Evolutionary conservation across 106 monocot species (phyloP), one percentile per base, ranked within the genome.

Genomic region (Agapanthus africanus): DNA sequence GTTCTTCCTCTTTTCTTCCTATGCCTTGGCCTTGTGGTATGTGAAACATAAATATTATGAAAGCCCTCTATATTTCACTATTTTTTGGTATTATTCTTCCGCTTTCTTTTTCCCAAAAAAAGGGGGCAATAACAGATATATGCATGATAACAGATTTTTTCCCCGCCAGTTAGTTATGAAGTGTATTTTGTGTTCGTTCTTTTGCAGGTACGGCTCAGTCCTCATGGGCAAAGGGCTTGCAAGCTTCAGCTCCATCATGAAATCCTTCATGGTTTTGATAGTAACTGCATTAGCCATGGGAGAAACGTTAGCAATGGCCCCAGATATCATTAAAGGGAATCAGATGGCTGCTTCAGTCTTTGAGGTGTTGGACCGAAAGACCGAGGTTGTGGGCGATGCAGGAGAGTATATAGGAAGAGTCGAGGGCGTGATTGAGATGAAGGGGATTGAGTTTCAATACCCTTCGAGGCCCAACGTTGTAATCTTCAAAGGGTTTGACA

Each of bases 271-370:
- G 97, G 92, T 99, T 26, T 64, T 92, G 47, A 99, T 99, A 26
- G 92, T 99, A 61, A 92, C 92, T 7, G 92, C 97, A 41, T 40
- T 99, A 39, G 89, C 87, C 59, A 99, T 99, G 97, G 92, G 97
- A 21, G 97, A 92, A 73, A 99, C 91, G 35, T 40, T 88, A 13
- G 91, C 86, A 4, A 47, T 91, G 59, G 81, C 85, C 10, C 89
- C 89, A 0, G 89, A 90, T 73, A 63, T 85, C 33, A 71, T 90
- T 54, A 90, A 90, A 70, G 89, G 89, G 32, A 90, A 90, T 42
- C 82, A 90, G 62, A 90, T 90, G 89, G 89, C 59, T 5, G 69
- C 77, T 18, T 85, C 89, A 2, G 89, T 90, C 35, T 85, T 90
- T 39, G 89, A 90, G 47, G 75, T 90, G 65, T 71, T 90, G 11